phyloP scores from a whole-genome alignment of 768 basidiomycete genomes.

The Pleurotus giganteus region DNA sequence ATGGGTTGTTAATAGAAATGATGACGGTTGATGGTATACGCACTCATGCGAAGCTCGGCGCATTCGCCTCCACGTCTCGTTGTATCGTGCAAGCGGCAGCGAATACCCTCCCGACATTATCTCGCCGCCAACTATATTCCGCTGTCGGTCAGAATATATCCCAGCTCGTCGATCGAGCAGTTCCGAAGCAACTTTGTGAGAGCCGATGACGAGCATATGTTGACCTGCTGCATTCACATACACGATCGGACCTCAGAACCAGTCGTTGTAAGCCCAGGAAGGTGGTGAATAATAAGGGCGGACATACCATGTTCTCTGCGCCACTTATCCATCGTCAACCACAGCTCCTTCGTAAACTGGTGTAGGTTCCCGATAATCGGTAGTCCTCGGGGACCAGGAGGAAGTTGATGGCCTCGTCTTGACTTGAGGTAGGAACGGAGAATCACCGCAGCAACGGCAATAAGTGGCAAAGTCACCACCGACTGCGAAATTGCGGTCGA shows the following conservation, averaged over 20 bases:
- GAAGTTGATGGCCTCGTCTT: too few relatives aligned
- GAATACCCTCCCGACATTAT: constrained; percentile 27
- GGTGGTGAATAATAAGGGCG: constrained; percentile 8
- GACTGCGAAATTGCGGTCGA: too few relatives aligned
- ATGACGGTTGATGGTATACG: neutral
- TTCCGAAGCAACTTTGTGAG: constrained; percentile 27
- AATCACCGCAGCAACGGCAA: too few relatives aligned
- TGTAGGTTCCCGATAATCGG: constrained; percentile 28
- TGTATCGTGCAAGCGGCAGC: constrained; percentile 17
- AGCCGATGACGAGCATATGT: constrained; percentile 27
- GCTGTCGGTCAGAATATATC: constrained; percentile 25
- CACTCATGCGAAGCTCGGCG: constrained; percentile 25
- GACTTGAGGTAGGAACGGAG: too few relatives aligned
- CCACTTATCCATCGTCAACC: constrained; percentile 22
- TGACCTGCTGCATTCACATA: constrained; percentile 18
- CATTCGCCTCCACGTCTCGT: constrained; percentile 28
- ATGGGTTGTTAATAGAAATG: too few relatives aligned
- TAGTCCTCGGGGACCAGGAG: constrained; percentile 25
- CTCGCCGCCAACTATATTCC: constrained; percentile 24
- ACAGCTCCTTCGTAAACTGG: constrained; percentile 17
- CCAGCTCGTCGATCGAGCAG: constrained; percentile 29
- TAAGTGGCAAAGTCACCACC: too few relatives aligned
- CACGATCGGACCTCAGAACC: constrained; percentile 14
- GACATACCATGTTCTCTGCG: constrained; percentile 13
- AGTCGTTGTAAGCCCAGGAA: neutral